phyloP scores from a whole-genome alignment of 2,329 filamentous ascomycete species.

The Ambrosiella cleistominuta region DNA sequence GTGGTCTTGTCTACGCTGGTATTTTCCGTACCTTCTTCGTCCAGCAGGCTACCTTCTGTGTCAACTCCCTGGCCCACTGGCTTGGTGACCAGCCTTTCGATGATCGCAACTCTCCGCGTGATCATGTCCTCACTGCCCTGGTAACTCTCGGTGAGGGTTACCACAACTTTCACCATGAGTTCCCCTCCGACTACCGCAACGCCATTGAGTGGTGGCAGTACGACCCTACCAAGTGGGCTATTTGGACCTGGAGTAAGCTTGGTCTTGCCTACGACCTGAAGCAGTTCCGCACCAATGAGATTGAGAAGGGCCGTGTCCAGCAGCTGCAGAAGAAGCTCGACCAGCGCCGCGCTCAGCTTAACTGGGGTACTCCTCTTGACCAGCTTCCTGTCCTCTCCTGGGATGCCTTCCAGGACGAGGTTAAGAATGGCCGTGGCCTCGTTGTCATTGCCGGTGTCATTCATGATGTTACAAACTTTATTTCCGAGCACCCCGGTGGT shows the following conservation, averaged over 20 bases:
- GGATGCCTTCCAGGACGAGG: constrained; percentile 67
- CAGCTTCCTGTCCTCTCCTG: constrained; percentile 72
- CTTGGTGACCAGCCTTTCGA: constrained; percentile 85
- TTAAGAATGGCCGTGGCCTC: constrained; percentile 61
- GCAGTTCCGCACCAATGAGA: constrained; percentile 81
- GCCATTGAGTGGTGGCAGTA: constrained; percentile 84
- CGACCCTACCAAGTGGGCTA: constrained; percentile 80
- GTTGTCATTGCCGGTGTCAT: constrained; percentile 69
- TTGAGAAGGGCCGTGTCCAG: constrained; percentile 79
- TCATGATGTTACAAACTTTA: constrained; percentile 69
- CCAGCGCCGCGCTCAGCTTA: constrained; percentile 62
- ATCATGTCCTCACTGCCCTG: constrained; percentile 71
- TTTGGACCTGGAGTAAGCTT: constrained; percentile 69
- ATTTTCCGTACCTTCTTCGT: constrained; percentile 80
- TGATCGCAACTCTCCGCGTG: constrained; percentile 78
- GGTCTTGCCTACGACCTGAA: constrained; percentile 76
- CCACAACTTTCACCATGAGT: constrained; percentile 94
- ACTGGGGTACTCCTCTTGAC: constrained; percentile 76
- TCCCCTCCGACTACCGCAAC: constrained; percentile 84
- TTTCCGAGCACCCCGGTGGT: constrained; percentile 80
- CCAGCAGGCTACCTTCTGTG: constrained; percentile 83
- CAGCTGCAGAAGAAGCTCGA: constrained; percentile 87
- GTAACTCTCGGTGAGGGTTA: constrained; percentile 78
- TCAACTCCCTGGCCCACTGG: constrained; percentile 83
- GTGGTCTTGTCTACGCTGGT: constrained; percentile 70